Percentiles rank a stretch among this genome's conserved stretches.
These are phyloP conservation scores for Globisporangium sylvaticum DNA, from an alignment of 352 stramenopile species.

Conservation along the genomic window DNA sequence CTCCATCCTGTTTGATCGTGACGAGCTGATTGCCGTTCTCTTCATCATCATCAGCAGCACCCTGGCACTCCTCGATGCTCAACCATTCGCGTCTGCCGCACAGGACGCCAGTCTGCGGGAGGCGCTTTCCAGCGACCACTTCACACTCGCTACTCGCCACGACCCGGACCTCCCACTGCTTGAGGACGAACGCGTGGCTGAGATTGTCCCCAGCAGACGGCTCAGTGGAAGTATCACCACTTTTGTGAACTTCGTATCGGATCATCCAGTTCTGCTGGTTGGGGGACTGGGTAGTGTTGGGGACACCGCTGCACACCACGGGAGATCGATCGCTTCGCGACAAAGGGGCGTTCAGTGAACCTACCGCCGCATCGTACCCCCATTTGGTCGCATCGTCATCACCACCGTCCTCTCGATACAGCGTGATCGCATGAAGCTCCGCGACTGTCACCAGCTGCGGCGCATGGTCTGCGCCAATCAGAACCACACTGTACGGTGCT, in stretches of 20 bases:
- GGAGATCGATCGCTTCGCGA: background rate
- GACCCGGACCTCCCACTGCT: background rate
- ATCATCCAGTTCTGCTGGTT: background rate
- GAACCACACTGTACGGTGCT: background rate
- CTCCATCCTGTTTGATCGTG: background rate
- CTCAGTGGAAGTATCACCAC: background rate
- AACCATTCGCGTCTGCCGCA: background rate
- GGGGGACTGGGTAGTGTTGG: background rate
- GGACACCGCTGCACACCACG: background rate
- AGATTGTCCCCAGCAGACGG: background rate
- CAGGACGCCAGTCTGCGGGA: background rate
- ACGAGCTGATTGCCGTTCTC: background rate
- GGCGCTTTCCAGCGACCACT: background rate
- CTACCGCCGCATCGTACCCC: background rate
- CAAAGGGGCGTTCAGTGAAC: background rate
- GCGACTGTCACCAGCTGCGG: background rate
- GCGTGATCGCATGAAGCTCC: background rate
- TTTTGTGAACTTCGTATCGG: background rate
- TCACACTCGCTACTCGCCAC: constrained; percentile 3
- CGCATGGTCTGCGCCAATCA: background rate
- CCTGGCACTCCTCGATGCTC: background rate
- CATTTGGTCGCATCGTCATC: background rate
- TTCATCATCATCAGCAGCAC: background rate
- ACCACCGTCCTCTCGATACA: background rate
- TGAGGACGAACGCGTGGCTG: background rate